These are phyloP conservation scores for Dothistroma pini DNA, from an alignment of 2,329 filamentous ascomycete species.

Conservation along the genomic window DNA sequence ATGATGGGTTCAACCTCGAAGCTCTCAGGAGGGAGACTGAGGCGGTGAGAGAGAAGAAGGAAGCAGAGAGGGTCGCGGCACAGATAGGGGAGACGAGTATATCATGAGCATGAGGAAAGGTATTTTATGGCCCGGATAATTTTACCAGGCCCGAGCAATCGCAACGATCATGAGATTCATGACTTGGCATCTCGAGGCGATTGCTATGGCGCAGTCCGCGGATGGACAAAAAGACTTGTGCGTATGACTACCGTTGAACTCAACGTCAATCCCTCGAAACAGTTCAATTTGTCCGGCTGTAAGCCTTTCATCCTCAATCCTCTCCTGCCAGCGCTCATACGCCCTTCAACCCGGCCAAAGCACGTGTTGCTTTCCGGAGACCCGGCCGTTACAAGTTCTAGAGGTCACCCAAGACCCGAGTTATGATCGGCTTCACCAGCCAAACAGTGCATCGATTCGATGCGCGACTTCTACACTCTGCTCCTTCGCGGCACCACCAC, in stretches of 20 bases:
- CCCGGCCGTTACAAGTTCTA: no score
- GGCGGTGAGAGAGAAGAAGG: slow-evolving; percentile 66
- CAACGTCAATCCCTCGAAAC: background rate
- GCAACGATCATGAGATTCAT: background rate
- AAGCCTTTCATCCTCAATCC: no score
- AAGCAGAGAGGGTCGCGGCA: slow-evolving; percentile 58
- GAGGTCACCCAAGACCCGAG: no score
- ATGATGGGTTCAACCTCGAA: slow-evolving; percentile 70
- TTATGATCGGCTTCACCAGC: no score
- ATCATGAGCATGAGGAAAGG: background rate
- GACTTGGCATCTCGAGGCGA: background rate
- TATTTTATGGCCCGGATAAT: background rate
- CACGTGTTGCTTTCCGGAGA: no score
- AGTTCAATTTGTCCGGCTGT: no score
- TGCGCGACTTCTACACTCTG: no score
- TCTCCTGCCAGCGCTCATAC: no score
- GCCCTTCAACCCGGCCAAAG: no score
- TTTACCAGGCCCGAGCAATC: no score
- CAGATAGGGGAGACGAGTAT: slow-evolving; percentile 14
- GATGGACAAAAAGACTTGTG: background rate
- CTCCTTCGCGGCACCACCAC: no score
- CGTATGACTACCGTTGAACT: slow-evolving; percentile 4
- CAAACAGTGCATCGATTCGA: no score
- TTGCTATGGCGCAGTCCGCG: background rate
- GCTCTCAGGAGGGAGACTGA: slow-evolving; percentile 84